phyloP scores from a whole-genome alignment of 208 protist genomes.

The Leishmania gerbilli region DNA sequence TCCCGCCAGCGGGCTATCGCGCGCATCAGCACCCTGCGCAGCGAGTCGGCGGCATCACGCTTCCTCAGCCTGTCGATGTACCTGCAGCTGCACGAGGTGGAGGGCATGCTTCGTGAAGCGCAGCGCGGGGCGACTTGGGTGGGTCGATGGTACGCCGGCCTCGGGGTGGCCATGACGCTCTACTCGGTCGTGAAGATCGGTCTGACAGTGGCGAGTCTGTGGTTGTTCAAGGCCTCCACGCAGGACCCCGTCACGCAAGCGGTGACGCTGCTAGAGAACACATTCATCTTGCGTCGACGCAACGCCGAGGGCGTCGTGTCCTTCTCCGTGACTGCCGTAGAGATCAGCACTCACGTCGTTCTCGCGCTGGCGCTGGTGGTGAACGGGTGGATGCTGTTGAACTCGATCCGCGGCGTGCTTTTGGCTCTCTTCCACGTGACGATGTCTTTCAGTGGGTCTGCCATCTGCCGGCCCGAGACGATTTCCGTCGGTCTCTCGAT shows the following conservation, averaged over 20 bases:
- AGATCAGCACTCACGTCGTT: constrained; percentile 36
- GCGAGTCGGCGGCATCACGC: constrained; percentile 52
- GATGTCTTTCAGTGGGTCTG: constrained; percentile 47
- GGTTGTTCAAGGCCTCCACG: constrained; percentile 29
- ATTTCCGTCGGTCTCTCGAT: constrained; percentile 63
- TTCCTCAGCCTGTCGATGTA: constrained; percentile 67
- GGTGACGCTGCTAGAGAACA: constrained; percentile 46
- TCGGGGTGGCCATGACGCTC: constrained; percentile 52
- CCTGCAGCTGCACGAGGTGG: constrained; percentile 67
- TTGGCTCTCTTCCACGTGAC: constrained; percentile 76
- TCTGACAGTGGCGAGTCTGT: constrained; percentile 53
- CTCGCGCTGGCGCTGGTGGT: constrained; percentile 55
- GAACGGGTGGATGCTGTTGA: constrained; percentile 73
- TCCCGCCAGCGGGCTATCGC: constrained; percentile 20
- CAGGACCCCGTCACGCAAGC: constrained; percentile 66
- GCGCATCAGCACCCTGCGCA: constrained; percentile 34
- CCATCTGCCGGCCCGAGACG: constrained; percentile 64
- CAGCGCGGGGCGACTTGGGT: constrained; percentile 48
- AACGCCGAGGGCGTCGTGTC: background rate
- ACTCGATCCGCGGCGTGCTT: constrained; percentile 77
- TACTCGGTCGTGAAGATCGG: constrained; percentile 55
- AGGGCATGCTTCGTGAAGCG: constrained; percentile 51
- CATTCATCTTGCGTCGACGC: constrained; percentile 31
- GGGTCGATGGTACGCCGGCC: constrained; percentile 46
- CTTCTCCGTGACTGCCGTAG: constrained; percentile 35